phyloP scores from a whole-genome alignment of 2,329 filamentous ascomycete species.

The Penicillium italicum region DNA sequence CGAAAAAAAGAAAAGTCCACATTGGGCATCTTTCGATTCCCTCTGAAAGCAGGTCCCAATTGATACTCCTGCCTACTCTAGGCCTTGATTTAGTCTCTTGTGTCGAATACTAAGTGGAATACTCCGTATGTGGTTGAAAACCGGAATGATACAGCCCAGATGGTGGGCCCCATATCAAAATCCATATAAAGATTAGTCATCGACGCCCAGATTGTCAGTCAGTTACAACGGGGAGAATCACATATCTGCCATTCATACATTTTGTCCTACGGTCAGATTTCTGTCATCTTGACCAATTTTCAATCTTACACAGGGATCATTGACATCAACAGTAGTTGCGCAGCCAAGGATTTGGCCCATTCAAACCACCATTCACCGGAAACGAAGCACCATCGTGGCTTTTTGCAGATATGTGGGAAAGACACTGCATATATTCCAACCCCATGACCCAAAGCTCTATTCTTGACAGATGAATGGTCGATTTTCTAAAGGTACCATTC shows the following conservation, averaged over 20 bases:
- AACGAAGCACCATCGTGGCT: neutral
- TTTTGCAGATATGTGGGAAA: neutral
- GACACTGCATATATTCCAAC: neutral
- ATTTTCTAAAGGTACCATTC: neutral
- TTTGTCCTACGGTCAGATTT: too few relatives aligned
- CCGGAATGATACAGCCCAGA: too few relatives aligned
- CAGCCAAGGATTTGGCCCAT: neutral
- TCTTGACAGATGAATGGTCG: neutral
- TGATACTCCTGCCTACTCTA: neutral
- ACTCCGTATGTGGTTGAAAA: too few relatives aligned
- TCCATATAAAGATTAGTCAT: too few relatives aligned
- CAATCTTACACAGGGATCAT: neutral
- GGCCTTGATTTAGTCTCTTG: neutral
- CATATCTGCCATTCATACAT: too few relatives aligned
- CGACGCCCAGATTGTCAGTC: too few relatives aligned
- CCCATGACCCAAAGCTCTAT: neutral
- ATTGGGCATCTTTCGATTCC: neutral
- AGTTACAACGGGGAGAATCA: too few relatives aligned
- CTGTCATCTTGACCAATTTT: too few relatives aligned
- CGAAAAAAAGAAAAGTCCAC: neutral
- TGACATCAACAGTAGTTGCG: neutral
- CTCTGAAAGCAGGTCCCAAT: neutral
- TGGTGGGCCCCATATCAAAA: too few relatives aligned
- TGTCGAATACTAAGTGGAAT: too few relatives aligned
- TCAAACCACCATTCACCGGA: neutral